phyloP scores from a whole-genome alignment of 805 yeast genomes.

The Wickerhamiella domercqiae region DNA sequence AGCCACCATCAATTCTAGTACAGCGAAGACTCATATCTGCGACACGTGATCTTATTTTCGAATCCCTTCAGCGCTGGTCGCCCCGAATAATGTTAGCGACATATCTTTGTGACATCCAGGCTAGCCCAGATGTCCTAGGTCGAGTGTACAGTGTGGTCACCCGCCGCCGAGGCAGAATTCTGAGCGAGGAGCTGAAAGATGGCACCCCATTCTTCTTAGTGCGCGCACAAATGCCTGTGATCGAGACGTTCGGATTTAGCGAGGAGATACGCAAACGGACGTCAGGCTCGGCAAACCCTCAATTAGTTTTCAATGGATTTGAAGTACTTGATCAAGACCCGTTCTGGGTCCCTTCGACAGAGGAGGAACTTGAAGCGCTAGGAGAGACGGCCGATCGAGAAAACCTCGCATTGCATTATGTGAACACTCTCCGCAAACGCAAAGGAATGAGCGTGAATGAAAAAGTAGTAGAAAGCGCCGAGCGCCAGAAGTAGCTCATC shows the following conservation, averaged over 20 bases:
- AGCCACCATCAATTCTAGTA: constrained; percentile 17
- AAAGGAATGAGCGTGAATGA: constrained; percentile 86
- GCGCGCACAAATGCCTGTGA: constrained; percentile 74
- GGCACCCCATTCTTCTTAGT: constrained; percentile 94
- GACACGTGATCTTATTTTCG: constrained; percentile 58
- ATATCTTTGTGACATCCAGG: constrained; percentile 90
- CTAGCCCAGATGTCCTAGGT: constrained; percentile 86
- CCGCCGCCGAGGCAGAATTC: constrained; percentile 66
- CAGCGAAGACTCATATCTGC: constrained; percentile 56
- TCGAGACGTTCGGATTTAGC: constrained; percentile 91
- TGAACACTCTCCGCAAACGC: constrained; percentile 65
- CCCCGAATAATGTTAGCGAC: constrained; percentile 86
- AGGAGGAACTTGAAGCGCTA: constrained; percentile 82
- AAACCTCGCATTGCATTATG: constrained; percentile 74
- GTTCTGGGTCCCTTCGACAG: constrained; percentile 98
- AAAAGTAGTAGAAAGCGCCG: constrained; percentile 81
- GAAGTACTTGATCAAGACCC: constrained; percentile 85
- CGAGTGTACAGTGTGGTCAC: constrained; percentile 92
- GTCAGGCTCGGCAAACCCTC: constrained; percentile 96
- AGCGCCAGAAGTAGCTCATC: constrained; percentile 41
- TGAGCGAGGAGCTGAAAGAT: constrained; percentile 90
- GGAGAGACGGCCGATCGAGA: constrained; percentile 90
- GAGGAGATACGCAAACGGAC: constrained; percentile 88
- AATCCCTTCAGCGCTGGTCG: constrained; percentile 60
- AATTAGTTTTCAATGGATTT: constrained; percentile 77